Percentiles rank a stretch among this genome's conserved stretches.
Evolutionary conservation across 164 flowering plant genomes (phyloP).

Genomic region (Liquidambar formosana): DNA sequence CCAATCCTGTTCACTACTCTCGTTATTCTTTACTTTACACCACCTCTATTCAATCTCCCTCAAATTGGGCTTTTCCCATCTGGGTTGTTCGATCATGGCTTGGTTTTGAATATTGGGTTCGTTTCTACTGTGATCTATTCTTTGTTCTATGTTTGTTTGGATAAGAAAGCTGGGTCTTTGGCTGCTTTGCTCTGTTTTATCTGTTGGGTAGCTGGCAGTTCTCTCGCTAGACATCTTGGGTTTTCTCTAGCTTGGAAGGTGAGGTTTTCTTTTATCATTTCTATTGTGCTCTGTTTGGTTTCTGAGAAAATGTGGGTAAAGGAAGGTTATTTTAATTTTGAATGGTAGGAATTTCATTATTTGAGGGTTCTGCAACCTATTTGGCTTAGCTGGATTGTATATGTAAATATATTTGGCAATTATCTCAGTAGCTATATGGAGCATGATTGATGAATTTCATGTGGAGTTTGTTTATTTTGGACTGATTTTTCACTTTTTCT

Average conservation of each 20-base stretch:
- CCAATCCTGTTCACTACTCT: conserved; percentile 70
- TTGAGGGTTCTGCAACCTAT: background rate
- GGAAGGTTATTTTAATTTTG: background rate
- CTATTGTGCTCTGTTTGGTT: conserved; percentile 2
- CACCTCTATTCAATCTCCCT: conserved; percentile 34
- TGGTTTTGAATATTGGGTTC: conserved; percentile 61
- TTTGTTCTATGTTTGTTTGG: conserved; percentile 60
- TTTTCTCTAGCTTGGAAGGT: conserved; percentile 91
- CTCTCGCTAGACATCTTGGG: conserved; percentile 57
- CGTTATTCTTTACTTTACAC: conserved; percentile 59
- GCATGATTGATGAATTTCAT: background rate
- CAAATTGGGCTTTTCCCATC: conserved; percentile 14
- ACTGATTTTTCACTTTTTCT: background rate
- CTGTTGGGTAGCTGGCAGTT: conserved; percentile 75
- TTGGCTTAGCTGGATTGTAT: background rate
- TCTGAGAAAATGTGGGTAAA: conserved; percentile 3
- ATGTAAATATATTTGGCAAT: too few relatives aligned
- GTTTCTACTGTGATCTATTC: conserved; percentile 51
- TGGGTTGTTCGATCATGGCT: conserved; percentile 7
- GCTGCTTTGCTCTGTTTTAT: conserved; percentile 71
- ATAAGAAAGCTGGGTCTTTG: conserved; percentile 80
- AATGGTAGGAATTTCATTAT: background rate
- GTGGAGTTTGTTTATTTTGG: conserved; percentile 10
- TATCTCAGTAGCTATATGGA: background rate
- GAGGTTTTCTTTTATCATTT: background rate